phyloP scores from a whole-genome alignment of 192 early-diverging fungal genomes.

The Coemansia sp. region DNA sequence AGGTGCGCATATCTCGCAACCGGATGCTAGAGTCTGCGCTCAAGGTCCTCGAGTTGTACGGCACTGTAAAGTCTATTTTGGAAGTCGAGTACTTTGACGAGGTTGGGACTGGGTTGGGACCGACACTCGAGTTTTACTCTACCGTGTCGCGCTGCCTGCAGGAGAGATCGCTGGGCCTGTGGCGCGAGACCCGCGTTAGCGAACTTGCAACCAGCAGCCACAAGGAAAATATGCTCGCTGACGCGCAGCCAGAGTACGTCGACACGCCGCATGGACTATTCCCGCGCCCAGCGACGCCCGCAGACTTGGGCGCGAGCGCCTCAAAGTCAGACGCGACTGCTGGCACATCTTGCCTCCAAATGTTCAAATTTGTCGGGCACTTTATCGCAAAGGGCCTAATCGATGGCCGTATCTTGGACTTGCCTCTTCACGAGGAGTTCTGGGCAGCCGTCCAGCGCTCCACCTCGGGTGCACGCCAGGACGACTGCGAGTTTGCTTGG shows the following conservation, averaged over 20 bases:
- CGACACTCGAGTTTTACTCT: conserved; percentile 90
- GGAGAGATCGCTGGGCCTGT: conserved; percentile 59
- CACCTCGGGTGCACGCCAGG: neutral
- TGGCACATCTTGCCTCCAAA: conserved; percentile 5
- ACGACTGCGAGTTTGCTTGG: conserved; percentile 3
- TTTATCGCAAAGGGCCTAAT: conserved; percentile 87
- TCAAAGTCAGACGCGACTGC: neutral
- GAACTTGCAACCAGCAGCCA: neutral
- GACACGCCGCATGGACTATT: conserved; percentile 55
- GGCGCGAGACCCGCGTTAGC: conserved; percentile 55
- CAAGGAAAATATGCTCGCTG: too few species aligned
- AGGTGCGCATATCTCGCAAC: conserved; percentile 78
- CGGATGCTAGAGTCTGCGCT: conserved; percentile 79
- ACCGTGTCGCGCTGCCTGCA: conserved; percentile 72
- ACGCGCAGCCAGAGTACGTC: conserved; percentile 42
- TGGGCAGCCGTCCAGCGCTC: conserved; percentile 65
- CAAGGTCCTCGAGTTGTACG: conserved; percentile 84
- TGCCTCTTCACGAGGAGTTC: conserved; percentile 75
- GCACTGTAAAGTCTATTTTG: conserved; percentile 62
- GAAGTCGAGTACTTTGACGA: conserved; percentile 96
- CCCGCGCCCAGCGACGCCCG: conserved; percentile 33
- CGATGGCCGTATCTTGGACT: conserved; percentile 81
- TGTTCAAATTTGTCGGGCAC: conserved; percentile 76
- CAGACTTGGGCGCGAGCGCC: neutral
- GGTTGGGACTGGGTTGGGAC: conserved; percentile 87